Evolutionary conservation across 176 grass and related monocot genomes (phyloP).

Genomic region (Triticum urartu): DNA sequence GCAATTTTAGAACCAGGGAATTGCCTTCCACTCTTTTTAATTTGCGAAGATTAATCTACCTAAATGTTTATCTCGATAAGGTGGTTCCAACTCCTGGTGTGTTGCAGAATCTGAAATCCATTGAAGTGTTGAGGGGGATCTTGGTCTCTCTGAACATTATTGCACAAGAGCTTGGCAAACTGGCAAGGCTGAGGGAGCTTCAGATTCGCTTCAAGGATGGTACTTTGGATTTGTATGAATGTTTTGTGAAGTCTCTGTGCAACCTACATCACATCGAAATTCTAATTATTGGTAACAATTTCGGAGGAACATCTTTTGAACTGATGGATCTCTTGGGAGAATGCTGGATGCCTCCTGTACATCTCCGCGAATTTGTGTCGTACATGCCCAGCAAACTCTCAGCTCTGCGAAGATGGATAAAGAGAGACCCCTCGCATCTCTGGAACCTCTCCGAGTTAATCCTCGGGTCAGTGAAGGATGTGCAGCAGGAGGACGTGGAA

Average conservation of each 20-base stretch:
- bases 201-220: fast-evolving
- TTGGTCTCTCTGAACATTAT: neutral
- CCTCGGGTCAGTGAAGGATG: fast-evolving
- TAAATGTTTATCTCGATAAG: fast-evolving
- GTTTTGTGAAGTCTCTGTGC: neutral
- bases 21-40: fast-evolving
- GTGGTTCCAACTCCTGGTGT: neutral
- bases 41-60: neutral
- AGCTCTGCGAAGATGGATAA: neutral
- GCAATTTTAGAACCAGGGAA: no score
- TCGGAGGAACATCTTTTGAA: neutral
- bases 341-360: neutral
- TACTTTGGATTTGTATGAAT: no score
- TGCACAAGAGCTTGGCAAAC: neutral
- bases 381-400: fast-evolving
- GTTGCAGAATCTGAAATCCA: neutral
- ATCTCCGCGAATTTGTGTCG: neutral
- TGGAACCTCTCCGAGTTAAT: neutral
- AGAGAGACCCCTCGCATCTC: neutral
- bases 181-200: neutral
- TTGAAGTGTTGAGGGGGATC: neutral
- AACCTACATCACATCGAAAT: neutral
- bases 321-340: neutral
- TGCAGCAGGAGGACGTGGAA: neutral
- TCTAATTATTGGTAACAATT: fast-evolving